Percentiles rank a stretch among this genome's conserved stretches.
phyloP scores from a whole-genome alignment of 768 basidiomycete genomes.

The Chiua virens region DNA sequence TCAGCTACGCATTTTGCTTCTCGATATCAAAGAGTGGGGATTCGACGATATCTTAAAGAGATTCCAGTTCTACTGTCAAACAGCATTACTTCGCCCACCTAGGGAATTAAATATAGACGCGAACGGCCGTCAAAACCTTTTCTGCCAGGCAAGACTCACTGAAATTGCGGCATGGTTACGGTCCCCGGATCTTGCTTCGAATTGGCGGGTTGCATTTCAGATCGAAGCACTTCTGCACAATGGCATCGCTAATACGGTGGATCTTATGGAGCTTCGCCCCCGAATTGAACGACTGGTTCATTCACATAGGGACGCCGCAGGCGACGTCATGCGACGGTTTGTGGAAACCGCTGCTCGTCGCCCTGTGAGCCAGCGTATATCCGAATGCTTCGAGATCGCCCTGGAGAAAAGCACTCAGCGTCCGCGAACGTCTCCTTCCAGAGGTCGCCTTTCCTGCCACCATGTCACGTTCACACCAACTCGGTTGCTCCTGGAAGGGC shows the following conservation, averaged over 20 bases:
- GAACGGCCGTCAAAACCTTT: constrained; percentile 45
- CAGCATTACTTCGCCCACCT: constrained; percentile 44
- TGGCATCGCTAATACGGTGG: constrained; percentile 57
- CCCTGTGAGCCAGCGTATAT: constrained; percentile 41
- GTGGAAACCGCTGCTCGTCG: constrained; percentile 47
- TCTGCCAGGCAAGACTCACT: constrained; percentile 46
- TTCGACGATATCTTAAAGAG: constrained; percentile 38
- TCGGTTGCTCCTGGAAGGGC: constrained; percentile 72
- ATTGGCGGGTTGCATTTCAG: constrained; percentile 75
- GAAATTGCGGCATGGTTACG: constrained; percentile 44
- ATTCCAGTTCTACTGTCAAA: constrained; percentile 55
- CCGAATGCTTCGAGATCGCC: constrained; percentile 47
- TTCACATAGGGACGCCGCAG: constrained; percentile 35
- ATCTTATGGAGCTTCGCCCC: constrained; percentile 48
- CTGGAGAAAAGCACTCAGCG: constrained; percentile 16
- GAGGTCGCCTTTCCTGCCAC: constrained; percentile 60
- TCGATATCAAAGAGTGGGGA: constrained; percentile 41
- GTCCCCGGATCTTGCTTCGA: constrained; percentile 35
- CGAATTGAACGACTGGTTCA: constrained; percentile 43
- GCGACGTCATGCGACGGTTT: constrained; percentile 56
- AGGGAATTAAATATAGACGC: constrained; percentile 49
- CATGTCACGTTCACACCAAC: constrained; percentile 80
- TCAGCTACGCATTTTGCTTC: constrained; percentile 64
- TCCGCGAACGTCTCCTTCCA: constrained; percentile 23
- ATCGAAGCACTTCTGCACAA: constrained; percentile 69